Evolutionary conservation across 768 basidiomycete genomes (phyloP), one percentile per base, ranked within the genome.

Genomic region (Gymnopilus junonius): DNA sequence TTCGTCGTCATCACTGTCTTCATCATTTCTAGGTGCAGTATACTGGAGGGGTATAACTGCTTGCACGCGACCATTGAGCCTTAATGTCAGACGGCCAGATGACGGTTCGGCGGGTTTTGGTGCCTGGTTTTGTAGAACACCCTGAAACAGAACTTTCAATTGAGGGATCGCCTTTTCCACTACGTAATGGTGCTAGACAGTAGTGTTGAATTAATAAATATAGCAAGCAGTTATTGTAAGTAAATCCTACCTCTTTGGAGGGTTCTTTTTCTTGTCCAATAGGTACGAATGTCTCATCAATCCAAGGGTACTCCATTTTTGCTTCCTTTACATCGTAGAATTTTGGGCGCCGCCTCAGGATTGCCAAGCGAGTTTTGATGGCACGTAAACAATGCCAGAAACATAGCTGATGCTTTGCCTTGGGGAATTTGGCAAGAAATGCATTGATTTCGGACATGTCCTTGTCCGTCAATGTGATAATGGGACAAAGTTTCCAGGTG

Each of bases 401-500:
- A 61, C 78, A 81, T 0, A 81, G 61, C 58, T 78, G 78, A 35
- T 67, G 66, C 55, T 80, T 80, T 10, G 76, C 74, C 7, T 70
- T 42, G 2, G 75, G 74, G 54, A 68, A 75, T 7, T 63, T 55
- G 0, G 54, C 58, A 0, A 53, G 55, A 61, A 73, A 74, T 0
- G 76, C 74, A 62, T 77, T 75, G 51, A 81, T 69, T 51, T 71
- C 67, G 0, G 67, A 66, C 7, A 64, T 11, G 48, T 71, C 74
- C 58, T 80, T 79, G 69, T 79, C 76, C 0, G 74, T 70, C 0
- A 75, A 63, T 0, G 73, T 77, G 37, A 74, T 61, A 12, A 73
- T 68, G 2, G 72, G 63, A 1, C 63, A 20, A 1, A 73, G 27
- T 1, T 58, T 65, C 71, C 68, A 76, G 42, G 57, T 55, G 1